These are phyloP conservation scores for Pseudoperonospora humuli DNA, from an alignment of 352 stramenopile species.

Conservation along the genomic window DNA sequence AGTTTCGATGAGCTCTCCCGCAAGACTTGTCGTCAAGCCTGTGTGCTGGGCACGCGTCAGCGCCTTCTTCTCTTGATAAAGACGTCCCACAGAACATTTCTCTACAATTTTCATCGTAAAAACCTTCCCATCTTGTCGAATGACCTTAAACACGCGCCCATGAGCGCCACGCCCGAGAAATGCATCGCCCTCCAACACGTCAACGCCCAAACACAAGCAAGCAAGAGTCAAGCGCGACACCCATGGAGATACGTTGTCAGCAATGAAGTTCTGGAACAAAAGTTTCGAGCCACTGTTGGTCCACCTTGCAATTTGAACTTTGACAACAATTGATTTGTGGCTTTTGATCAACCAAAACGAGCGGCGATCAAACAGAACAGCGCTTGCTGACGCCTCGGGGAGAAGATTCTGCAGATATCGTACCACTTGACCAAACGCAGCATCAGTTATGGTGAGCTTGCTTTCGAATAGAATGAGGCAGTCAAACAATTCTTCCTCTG, in stretches of 20 bases:
- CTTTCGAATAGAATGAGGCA: slow-evolving; percentile 29
- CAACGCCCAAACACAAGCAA: slow-evolving; percentile 15
- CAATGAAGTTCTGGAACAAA: slow-evolving; percentile 22
- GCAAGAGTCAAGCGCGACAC: slow-evolving; percentile 13
- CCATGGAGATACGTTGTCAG: slow-evolving; percentile 16
- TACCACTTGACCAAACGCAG: slow-evolving; percentile 27
- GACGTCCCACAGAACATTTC: slow-evolving; percentile 9
- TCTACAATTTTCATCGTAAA: slow-evolving; percentile 22
- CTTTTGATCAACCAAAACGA: slow-evolving; percentile 26
- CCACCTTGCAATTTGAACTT: slow-evolving; percentile 12
- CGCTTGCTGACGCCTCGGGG: slow-evolving; percentile 8
- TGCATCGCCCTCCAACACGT: slow-evolving; percentile 21
- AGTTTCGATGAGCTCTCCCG: not conserved
- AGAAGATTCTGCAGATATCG: slow-evolving; percentile 25
- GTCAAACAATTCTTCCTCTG: slow-evolving; percentile 27
- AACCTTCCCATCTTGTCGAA: slow-evolving; percentile 5
- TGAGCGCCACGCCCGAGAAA: slow-evolving; percentile 19
- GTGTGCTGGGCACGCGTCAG: not conserved
- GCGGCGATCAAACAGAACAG: slow-evolving; percentile 20
- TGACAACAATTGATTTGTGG: slow-evolving; percentile 15
- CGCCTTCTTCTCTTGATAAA: not conserved
- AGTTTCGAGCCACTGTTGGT: slow-evolving; percentile 16
- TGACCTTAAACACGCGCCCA: slow-evolving; percentile 15
- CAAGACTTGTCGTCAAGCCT: not conserved
- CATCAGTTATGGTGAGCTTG: slow-evolving; percentile 25